Evolutionary conservation across 306 rosid species (phyloP), one percentile per base, ranked within the genome.

Genomic region (Quercus bicolor): DNA sequence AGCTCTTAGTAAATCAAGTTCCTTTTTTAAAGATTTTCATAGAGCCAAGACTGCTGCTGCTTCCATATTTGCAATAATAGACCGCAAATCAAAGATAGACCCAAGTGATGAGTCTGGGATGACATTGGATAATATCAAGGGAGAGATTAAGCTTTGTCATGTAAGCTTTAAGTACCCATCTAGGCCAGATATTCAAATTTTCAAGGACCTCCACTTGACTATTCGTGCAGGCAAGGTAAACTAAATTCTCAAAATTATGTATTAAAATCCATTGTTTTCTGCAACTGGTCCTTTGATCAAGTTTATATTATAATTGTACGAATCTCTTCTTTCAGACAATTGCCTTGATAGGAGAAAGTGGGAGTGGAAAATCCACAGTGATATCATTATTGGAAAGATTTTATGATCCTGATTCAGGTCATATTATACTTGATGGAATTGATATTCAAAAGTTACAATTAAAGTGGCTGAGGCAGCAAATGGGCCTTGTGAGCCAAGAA

Each of bases 271-370:
- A 20, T 69, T 75, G n/a, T 62, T 62, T 61, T 18, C n/a, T 62
- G 20, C 24, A 12, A 62, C 11, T 26, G 40, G n/a, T 14, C 19
- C 70, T 5, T 3, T 29, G 4, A 31, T 65, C 31, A 16, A 6
- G 53, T 62, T 77, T 45, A 62, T 24, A 52, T 56, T 0, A 28
- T 21, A 34, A 1, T 34, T 34, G 40, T 34, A 34, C 24, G 73
- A 77, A 48, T 56, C 6, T 68, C 16, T 55, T 73, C 31, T 53
- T 65, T 33, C 85, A 94, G 98, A 90, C 92, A 0, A 89, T 90
- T 28, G 98, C 97, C 43, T 87, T 94, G 53, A 97, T 94, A 33
- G 98, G 98, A 77, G 98, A 94, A 86, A 94, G 97, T 82, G 98
- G 98, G 64, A 94, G 98, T 56, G 98, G 96, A 5, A 94, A 94